Base-by-base conservation (phyloP, 2,329 filamentous ascomycete genomes). In the Apiospora koreana region DNA sequence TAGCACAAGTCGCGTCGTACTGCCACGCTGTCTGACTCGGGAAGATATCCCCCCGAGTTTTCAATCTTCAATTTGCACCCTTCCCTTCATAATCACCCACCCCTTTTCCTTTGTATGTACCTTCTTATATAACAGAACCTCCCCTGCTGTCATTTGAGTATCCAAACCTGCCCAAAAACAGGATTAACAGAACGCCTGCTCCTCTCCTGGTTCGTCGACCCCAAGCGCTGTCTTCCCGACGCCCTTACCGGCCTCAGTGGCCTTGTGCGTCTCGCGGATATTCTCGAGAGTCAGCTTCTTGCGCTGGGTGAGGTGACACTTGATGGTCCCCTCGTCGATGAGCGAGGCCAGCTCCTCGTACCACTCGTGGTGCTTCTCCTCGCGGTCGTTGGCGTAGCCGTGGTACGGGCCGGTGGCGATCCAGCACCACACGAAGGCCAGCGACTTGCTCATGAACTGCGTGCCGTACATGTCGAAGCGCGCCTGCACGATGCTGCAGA, bases 401-500 rank as follows among this genome's bases (percentile, higher is more conserved):
- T 84, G 81, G 72, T 81, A 83, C 3, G 79, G 76, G 28, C 83
- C 82, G 1, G 81, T 82, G 1, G 81, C 82, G 12, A 85, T 65
- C 73, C 82, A 77, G 72, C 78, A 80, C 82, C 83, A 85, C 3
- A 78, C 75, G 69, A 83, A 85, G 0, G 79, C 80, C 67, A 85
- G 71, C 21, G 79, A 81, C 75, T 85, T 85, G 66, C 81, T 79
- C 82, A 84, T 83, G 74, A 83, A 84, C 74, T 83, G 78, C 2
- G 82, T 82, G 2, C 82, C 83, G 71, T 85, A 84, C 80, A 84
- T 81, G 31, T 79, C 79, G 38, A 83, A 80, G 62, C 79, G 73
- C 9, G 80, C 80, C 74, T 86, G 83, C 18, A 85, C 82, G 69
- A 85, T 84, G 16, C 80, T 82, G 76, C 82, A 83, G 8, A 84